Evolutionary conservation across 306 rosid genomes (phyloP).

Genomic region (Ceratonia siliqua): DNA sequence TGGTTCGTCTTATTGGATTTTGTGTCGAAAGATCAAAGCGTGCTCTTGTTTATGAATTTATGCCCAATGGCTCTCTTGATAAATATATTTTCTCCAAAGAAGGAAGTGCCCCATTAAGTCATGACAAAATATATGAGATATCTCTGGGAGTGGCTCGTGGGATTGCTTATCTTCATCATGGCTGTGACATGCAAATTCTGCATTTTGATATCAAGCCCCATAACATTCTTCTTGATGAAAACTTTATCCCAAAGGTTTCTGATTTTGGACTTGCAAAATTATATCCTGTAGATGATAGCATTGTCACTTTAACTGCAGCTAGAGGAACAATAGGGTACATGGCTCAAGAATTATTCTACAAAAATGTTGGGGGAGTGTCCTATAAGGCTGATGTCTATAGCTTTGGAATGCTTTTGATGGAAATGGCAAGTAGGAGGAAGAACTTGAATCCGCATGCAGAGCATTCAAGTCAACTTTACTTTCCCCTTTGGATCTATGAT

Average conservation of each 20-base stretch:
- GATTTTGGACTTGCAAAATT: constrained; percentile 27
- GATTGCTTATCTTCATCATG: constrained; percentile 24
- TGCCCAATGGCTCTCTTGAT: constrained; percentile 39
- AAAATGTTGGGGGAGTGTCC: constrained; percentile 17
- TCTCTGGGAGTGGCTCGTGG: constrained; percentile 30
- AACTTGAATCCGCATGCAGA: neutral
- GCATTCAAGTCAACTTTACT: constrained; percentile 10
- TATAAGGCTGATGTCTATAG: constrained; percentile 29
- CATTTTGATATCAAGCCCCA: constrained; percentile 36
- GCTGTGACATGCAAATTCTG: constrained; percentile 33
- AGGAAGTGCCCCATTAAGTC: neutral
- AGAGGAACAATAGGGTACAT: constrained; percentile 32
- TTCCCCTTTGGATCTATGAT: constrained; percentile 14
- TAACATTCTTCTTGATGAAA: constrained; percentile 1
- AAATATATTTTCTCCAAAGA: constrained; percentile 18
- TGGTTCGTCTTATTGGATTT: constrained; percentile 32
- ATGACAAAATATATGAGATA: constrained; percentile 28
- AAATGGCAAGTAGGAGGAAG: constrained; percentile 13
- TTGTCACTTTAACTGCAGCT: constrained; percentile 14
- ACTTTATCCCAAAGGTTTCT: constrained; percentile 18
- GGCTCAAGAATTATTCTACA: constrained; percentile 23
- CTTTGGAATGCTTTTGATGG: constrained; percentile 31
- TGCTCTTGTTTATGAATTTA: constrained; percentile 37
- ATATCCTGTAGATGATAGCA: neutral
- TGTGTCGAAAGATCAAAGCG: constrained; percentile 38